Evolutionary conservation across 75 land plant genomes (phyloP), one percentile per base, ranked within the genome.

Genomic region (Selaginella tamariscina): DNA sequence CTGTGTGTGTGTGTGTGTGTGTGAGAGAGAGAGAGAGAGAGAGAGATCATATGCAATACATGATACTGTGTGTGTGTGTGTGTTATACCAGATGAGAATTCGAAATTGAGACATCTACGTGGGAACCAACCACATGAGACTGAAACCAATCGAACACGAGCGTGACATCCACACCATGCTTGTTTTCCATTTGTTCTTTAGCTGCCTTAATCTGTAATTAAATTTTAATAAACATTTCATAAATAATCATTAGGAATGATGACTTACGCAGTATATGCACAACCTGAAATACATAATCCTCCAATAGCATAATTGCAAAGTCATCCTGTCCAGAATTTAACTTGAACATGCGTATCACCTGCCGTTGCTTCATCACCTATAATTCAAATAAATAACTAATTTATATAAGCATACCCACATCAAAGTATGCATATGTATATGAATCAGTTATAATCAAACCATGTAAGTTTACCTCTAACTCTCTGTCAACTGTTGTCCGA

Each of bases 311-410:
- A 39, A 93, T 74, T 56, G 95, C 96, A 75, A 82, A 81, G 72
- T 93, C 98, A 80, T 93, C 98, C 64, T 89, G 89, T 5, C 98
- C 98, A 32, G 86, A 85, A 68, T 80, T 93, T 21, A 93, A 73
- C 55, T 93, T 93, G 69, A 93, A 93, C 24, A 86, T 67, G 1
- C 98, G 87, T 44, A 93, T 30, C 68, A 78, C 72, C 68, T 74
- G 81, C 65, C 80, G 81, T 68, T 77, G 74, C 67, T 66, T 81
- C 69, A 88, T 33, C 1, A 72, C 76, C 93, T 88, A 70, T 2
- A 31, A 2, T 15, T 15, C 5, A 15, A 5, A 39, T 5, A 39
- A 39, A 39, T 5, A 39, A 39, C n/a, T n/a, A n/a, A n/a, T n/a
- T n/a, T n/a, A n/a, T n/a, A n/a, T n/a, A n/a, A n/a, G n/a, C n/a